These are phyloP conservation scores for Trichoderma sp. DNA, from an alignment of 2,329 filamentous ascomycete species.

Conservation along the genomic window DNA sequence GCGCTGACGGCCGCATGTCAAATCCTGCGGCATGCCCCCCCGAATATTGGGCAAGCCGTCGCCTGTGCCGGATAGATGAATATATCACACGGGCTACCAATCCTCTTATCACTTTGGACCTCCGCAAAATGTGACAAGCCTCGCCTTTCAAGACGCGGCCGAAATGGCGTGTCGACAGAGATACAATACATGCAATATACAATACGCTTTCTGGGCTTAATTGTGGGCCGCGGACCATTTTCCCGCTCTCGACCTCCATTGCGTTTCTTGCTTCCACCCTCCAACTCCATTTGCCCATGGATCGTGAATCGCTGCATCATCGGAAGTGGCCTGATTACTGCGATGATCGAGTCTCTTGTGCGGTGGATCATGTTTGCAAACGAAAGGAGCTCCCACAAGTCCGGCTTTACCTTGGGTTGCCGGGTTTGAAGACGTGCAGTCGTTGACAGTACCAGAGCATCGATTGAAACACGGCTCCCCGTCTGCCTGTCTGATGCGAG, in stretches of 20 bases:
- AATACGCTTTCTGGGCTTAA: constrained; percentile 22
- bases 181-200: too few species aligned
- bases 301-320: constrained; percentile 17
- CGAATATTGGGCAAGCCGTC: not conserved
- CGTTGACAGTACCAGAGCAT: not conserved
- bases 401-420: not conserved
- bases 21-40: constrained; percentile 9
- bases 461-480: not conserved
- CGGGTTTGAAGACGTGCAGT: not conserved
- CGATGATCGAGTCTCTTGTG: constrained; percentile 12
- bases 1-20: constrained; percentile 15
- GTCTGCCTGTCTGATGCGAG: too few species aligned
- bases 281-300: constrained; percentile 1
- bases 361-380: constrained; percentile 10
- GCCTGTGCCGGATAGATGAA: constrained; percentile 4
- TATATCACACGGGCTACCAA: not conserved
- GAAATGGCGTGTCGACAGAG: constrained; percentile 14
- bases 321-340: constrained; percentile 19
- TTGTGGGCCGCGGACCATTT: constrained; percentile 7
- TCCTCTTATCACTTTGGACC: not conserved
- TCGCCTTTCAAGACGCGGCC: constrained; percentile 5
- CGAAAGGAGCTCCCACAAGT: not conserved
- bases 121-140: constrained; percentile 11
- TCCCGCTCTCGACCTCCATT: not conserved
- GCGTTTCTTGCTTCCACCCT: not conserved